phyloP scores from a whole-genome alignment of 2,329 filamentous ascomycete species.

The Juglanconis sp. region DNA sequence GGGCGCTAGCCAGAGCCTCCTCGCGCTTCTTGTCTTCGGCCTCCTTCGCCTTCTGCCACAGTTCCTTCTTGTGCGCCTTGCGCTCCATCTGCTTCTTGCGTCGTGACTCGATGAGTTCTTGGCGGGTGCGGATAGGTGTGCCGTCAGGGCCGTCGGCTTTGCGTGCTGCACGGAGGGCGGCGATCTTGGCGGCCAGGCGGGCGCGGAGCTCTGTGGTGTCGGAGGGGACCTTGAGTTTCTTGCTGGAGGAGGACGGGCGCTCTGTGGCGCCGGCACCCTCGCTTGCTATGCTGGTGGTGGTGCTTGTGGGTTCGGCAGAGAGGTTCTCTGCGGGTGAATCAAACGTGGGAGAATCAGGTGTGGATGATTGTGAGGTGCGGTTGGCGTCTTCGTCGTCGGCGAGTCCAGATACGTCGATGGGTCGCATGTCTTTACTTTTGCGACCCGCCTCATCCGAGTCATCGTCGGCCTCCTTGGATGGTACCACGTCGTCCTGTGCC shows the following conservation, averaged over 20 bases:
- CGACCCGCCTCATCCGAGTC: slow-evolving; percentile 24
- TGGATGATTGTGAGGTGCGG: slow-evolving; percentile 40
- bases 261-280: slow-evolving; percentile 40
- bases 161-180: slow-evolving; percentile 76
- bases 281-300: slow-evolving; percentile 68
- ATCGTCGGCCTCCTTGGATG: slow-evolving; percentile 27
- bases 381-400: slow-evolving; percentile 44
- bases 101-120: slow-evolving; percentile 87
- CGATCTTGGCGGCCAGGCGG: slow-evolving; percentile 78
- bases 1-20: slow-evolving; percentile 56
- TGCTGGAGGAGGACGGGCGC: slow-evolving; percentile 56
- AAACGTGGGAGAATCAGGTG: slow-evolving; percentile 58
- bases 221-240: slow-evolving; percentile 64
- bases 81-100: slow-evolving; percentile 83
- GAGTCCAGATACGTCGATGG: slow-evolving; percentile 46
- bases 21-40: slow-evolving; percentile 71
- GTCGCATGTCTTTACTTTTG: slow-evolving; percentile 33
- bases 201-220: slow-evolving; percentile 74
- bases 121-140: slow-evolving; percentile 76
- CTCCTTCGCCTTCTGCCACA: slow-evolving; percentile 71
- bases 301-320: slow-evolving; percentile 48
- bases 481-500: slow-evolving; percentile 12
- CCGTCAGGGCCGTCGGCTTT: slow-evolving; percentile 85
- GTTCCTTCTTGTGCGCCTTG: slow-evolving; percentile 84
- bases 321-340: slow-evolving; percentile 45